Base-by-base conservation (phyloP, 106 monocot genomes). In the Hemerocallis citrina region DNA sequence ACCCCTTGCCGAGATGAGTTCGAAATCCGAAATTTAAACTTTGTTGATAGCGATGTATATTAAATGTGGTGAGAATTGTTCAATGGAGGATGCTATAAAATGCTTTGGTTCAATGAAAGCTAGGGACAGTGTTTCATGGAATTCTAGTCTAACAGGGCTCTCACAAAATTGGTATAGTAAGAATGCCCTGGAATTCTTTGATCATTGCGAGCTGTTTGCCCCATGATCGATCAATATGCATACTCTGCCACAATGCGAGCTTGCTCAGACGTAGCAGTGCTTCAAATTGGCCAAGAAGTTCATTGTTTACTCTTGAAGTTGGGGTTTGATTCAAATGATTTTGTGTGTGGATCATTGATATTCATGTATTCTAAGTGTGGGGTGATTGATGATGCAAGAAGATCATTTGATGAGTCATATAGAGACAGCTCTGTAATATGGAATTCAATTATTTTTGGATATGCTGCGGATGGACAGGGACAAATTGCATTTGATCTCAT, bases 351-450 rank as follows among this genome's bases (percentile, higher is more conserved):
- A 62, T 80, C 92, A 38, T 63, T 92, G 64, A 76, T 84, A 45
- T 73, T 73, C 78, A 76, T 88, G 87, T 92, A 92, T 27, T 81
- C 84, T 16, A 88, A 81, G 40, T 81, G 86, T 50, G 92, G 92
- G 30, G 56, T 79, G 32, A 73, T 92, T 25, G 62, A 34, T 14
- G 72, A 81, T 55, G 92, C 87, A 13, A 61, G 74, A 61, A 78
- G 64, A 16, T 65, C 58, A 21, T 92, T 92, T 54, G 71, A 84
- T 8, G 78, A 84, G 55, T 51, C 77, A 19, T 4, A 30, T 28
- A 81, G 81, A 31, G 68, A 65, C 10, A 75, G 71, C 41, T 78
- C 92, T 5, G 81, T 92, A 9, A 59, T 68, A 11, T 92, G 87
- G 84, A 92, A 92, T 52, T 81, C 92, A 1, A 79, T 88, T 7